These are phyloP conservation scores for Saccharomycopsis malanga DNA, from an alignment of 805 yeast species.

Conservation along the genomic window DNA sequence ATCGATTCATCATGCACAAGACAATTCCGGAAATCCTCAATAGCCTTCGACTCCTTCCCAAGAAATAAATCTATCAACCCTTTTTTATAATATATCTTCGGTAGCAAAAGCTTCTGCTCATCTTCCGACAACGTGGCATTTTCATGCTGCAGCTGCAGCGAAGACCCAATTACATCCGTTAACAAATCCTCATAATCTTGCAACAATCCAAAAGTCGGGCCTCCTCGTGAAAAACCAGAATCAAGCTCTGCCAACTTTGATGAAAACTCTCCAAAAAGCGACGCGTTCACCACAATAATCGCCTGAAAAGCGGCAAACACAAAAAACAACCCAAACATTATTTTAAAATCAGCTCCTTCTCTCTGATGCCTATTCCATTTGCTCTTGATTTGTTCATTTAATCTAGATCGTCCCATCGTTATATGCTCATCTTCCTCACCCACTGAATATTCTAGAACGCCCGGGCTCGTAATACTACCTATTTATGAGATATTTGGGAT, in stretches of 20 bases:
- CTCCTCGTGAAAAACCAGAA: slow-evolving; percentile 20
- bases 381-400: too few relatives aligned
- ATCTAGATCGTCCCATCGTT: too few relatives aligned
- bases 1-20: slow-evolving; percentile 29
- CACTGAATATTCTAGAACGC: too few relatives aligned
- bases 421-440: too few relatives aligned
- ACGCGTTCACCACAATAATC: too few relatives aligned
- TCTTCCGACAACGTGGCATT: not conserved
- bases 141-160: slow-evolving; percentile 7
- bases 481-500: too few relatives aligned
- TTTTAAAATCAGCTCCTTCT: too few relatives aligned
- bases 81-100: slow-evolving; percentile 48
- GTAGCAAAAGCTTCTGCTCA: slow-evolving; percentile 25
- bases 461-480: too few relatives aligned
- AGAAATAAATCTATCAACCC: slow-evolving; percentile 55
- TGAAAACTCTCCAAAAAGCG: slow-evolving; percentile 1
- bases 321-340: too few relatives aligned
- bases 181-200: slow-evolving; percentile 28
- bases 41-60: slow-evolving; percentile 47
- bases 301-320: too few relatives aligned
- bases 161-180: slow-evolving; percentile 18
- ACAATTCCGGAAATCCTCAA: slow-evolving; percentile 44
- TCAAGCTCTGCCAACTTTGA: slow-evolving; percentile 10
- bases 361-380: too few relatives aligned
- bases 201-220: slow-evolving; percentile 28